Percentiles rank a stretch among this genome's conserved stretches.
phyloP scores from a whole-genome alignment of 768 basidiomycete genomes.

The Hypsizygus marmoreus region DNA sequence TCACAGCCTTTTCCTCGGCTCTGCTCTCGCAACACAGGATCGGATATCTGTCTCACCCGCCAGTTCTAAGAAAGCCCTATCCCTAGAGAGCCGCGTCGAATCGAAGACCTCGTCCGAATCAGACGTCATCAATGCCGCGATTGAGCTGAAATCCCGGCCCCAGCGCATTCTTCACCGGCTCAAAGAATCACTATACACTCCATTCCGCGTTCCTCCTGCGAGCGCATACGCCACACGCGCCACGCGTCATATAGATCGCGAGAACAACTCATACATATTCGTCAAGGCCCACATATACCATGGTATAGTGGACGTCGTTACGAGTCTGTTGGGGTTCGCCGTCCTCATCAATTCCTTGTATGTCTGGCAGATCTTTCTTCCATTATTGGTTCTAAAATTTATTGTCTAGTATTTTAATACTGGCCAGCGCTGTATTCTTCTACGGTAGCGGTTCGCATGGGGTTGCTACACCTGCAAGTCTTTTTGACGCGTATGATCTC shows the following conservation, averaged over 20 bases:
- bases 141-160: background rate
- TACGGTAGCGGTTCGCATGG: constrained; percentile 33
- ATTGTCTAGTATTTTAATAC: constrained; percentile 66
- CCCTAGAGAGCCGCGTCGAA: constrained; percentile 12
- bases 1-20: constrained; percentile 89
- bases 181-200: constrained; percentile 28
- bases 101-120: constrained; percentile 11
- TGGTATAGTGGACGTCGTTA: constrained; percentile 64
- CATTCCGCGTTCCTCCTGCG: constrained; percentile 39
- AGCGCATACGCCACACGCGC: constrained; percentile 35
- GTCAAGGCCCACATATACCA: constrained; percentile 66
- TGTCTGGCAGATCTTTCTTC: constrained; percentile 24
- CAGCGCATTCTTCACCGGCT: constrained; percentile 16
- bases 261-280: constrained; percentile 58
- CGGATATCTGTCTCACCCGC: constrained; percentile 46
- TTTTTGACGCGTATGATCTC: constrained; percentile 83
- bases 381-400: constrained; percentile 1
- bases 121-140: background rate
- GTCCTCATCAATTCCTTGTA: constrained; percentile 86
- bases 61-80: constrained; percentile 23
- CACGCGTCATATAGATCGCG: constrained; percentile 51
- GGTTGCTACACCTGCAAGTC: constrained; percentile 54
- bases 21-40: constrained; percentile 82
- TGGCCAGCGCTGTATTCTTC: constrained; percentile 84
- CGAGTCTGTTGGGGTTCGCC: constrained; percentile 79